These are phyloP conservation scores for Jacaranda copaia DNA, from an alignment of 257 asterid species.

Conservation along the genomic window DNA sequence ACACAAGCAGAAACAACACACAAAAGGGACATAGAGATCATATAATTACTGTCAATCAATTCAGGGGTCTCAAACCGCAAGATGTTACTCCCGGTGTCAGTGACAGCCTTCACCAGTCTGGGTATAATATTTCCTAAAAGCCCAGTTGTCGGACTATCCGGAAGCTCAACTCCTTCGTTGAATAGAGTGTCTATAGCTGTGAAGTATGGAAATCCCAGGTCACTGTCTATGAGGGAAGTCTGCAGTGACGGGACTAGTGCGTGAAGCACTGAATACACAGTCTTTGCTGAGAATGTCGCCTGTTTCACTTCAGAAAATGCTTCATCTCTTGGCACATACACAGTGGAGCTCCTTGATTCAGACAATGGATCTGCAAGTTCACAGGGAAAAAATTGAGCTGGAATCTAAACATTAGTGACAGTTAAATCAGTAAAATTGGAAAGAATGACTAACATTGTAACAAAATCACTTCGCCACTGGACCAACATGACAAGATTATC, in stretches of 20 bases:
- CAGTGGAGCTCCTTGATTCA: constrained; percentile 42
- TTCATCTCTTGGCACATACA: constrained; percentile 82
- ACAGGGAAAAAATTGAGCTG: not conserved
- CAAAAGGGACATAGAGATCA: not conserved
- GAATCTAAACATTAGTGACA: not conserved
- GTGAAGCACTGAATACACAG: constrained; percentile 53
- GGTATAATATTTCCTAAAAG: constrained; percentile 41
- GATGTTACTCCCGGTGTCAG: constrained; percentile 33
- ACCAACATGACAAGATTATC: no score
- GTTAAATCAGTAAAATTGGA: no score
- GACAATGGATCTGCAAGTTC: constrained; percentile 57
- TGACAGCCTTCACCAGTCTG: constrained; percentile 47
- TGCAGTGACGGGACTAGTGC: constrained; percentile 50
- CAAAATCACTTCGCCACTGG: no score
- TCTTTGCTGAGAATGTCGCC: constrained; percentile 47
- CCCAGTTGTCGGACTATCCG: constrained; percentile 22
- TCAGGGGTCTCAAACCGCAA: constrained; percentile 66
- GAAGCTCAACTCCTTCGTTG: constrained; percentile 58
- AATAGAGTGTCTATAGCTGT: constrained; percentile 64
- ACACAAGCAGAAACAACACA: not conserved
- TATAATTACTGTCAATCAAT: constrained; percentile 53
- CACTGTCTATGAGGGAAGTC: constrained; percentile 19
- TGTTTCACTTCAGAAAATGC: constrained; percentile 63
- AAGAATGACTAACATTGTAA: no score
- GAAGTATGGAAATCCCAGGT: constrained; percentile 55